These are phyloP conservation scores for Trichophyton equinum DNA, from an alignment of 2,329 filamentous ascomycete species.

Conservation along the genomic window DNA sequence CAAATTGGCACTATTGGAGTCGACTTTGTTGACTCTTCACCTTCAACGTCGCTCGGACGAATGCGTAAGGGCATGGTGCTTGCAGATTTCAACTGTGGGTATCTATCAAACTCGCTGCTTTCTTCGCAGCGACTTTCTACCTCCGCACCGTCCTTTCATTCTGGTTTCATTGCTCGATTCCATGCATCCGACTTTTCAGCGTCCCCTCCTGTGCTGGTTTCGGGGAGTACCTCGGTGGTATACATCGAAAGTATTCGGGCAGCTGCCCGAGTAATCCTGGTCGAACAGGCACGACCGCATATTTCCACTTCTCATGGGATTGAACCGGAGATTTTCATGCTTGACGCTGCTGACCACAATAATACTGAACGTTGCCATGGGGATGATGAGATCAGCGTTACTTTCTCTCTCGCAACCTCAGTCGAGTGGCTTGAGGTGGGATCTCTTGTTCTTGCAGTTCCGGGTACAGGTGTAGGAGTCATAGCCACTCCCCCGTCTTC, in stretches of 20 bases:
- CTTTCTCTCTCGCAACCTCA: conserved; percentile 45
- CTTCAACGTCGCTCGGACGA: conserved; percentile 22
- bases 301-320: conserved; percentile 16
- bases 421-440: conserved; percentile 46
- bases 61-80: conserved; percentile 74
- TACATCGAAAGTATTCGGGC: conserved; percentile 82
- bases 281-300: conserved; percentile 25
- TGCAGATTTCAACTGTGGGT: conserved; percentile 43
- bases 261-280: conserved; percentile 58
- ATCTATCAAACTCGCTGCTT: conserved; percentile 14
- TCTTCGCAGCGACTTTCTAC: conserved; percentile 14
- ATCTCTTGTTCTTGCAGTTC: conserved; percentile 48
- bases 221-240: conserved; percentile 49
- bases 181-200: conserved; percentile 42
- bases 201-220: conserved; percentile 43
- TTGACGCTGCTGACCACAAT: conserved; percentile 24
- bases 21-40: conserved; percentile 27
- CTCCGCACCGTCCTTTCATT: conserved; percentile 36
- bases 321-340: conserved; percentile 33
- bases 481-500: conserved; percentile 22
- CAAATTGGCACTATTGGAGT: conserved; percentile 87
- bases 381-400: conserved; percentile 32
- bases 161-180: conserved; percentile 61
- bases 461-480: conserved; percentile 40
- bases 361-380: conserved; percentile 3